Evolutionary conservation across 1,139 yeast species (phyloP), one percentile per base, ranked within the genome.

Genomic region (Saccharomycopsis hybrid): DNA sequence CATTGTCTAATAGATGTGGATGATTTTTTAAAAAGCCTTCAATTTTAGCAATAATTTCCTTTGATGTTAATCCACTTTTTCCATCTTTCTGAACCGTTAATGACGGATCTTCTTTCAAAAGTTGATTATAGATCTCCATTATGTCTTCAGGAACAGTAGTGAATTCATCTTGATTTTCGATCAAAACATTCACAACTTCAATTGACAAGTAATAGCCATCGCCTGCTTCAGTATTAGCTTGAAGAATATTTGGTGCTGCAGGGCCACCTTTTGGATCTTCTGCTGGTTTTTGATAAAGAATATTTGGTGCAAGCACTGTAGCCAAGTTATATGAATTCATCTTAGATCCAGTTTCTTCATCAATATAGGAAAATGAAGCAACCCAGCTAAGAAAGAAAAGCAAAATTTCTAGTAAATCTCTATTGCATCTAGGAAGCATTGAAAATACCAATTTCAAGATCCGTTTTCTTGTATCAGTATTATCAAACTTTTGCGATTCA

Each of bases 301-400:
- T 81, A 60, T 92, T 94, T 1, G 99, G 99, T 0, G 97, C 86
- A 48, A 94, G 76, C 3, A 94, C 99, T 0, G 98, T 92, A 1
- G 98, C 96, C 55, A 94, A 73, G 64, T 94, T 94, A 63, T 90
- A 96, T 36, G 85, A 78, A 63, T 92, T 97, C 99, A 94, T 94
- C 68, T 90, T 92, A 5, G 97, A 89, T 0, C 98, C 98, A 29
- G 78, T 78, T 58, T 83, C 87, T 59, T 85, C 88, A 60, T 85
- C 94, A 55, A 85, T 78, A 58, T 87, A 92, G 1, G 97, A 86
- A 68, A 94, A 94, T 4, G 97, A 87, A 0, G 97, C 90, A 1
- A 90, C 95, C 97, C 98, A 92, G 65, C 83, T 83, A 64, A 94
- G 78, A 65, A 94, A 94, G 56, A 83, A 82, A 37, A 90, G 72